Base-by-base conservation (phyloP, 1,139 yeast species). In the Blastobotrys niveus region DNA sequence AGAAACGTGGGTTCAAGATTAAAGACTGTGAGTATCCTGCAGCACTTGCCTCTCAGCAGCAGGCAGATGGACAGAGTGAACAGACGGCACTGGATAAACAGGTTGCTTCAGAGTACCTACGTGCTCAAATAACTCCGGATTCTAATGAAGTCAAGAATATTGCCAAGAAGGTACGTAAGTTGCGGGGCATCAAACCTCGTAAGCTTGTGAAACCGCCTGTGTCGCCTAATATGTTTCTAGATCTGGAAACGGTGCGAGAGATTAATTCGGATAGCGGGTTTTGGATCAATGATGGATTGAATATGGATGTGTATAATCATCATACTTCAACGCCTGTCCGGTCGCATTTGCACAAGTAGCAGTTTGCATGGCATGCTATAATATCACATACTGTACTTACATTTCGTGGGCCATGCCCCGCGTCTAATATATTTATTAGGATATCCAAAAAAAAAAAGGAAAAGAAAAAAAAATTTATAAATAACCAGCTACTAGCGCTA, bases 71-170 rank as follows among this genome's bases (percentile, higher is more conserved):
- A 5, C 7, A n/a, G 8, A 14, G 18, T 15, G 36, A 26, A 2
- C 26, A 40, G 22, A 8, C 17, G 14, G 27, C 22, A 18, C 31
- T 30, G 37, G 20, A 22, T 34, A 15, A 14, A 8, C 18, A 40
- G 17, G 57, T 51, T 20, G n/a, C n/a, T n/a, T n/a, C n/a, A n/a
- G n/a, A n/a, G n/a, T 61, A 48, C 42, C 42, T 58, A 15, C 40
- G 40, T 20, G 62, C 63, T 3, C 64, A 61, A 40, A 47, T 59
- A 2, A 51, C 50, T 9, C 43, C 31, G 22, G 52, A 42, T 38
- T 38, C 25, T 34, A 46, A 48, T n/a, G 46, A 45, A 31, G 42
- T 36, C 26, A 43, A 49, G 43, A 38, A 32, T 5, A 42, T 50
- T 38, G 52, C 43, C n/a, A 37, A 35, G 32, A 15, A 26, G 10